Percentiles rank a stretch among this genome's conserved stretches.
These are phyloP conservation scores for Kalanchoe fedtschenkoi DNA, from an alignment of 164 flowering plant genomes.

Conservation along the genomic window DNA sequence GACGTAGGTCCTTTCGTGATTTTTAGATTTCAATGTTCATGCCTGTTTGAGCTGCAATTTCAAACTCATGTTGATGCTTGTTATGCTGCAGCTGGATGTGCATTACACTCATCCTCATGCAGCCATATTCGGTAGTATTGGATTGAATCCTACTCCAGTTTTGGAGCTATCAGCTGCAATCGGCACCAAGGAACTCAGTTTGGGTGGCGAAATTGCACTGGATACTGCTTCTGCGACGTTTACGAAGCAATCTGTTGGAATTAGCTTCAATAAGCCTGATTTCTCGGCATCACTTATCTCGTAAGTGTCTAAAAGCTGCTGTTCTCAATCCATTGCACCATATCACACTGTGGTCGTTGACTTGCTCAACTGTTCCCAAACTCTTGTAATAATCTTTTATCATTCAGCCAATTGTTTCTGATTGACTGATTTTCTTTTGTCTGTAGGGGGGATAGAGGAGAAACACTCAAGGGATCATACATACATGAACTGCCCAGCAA, in stretches of 20 bases:
- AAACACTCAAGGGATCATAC: slow-evolving; percentile 60
- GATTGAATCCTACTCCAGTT: slow-evolving; percentile 53
- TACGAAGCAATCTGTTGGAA: slow-evolving; percentile 59
- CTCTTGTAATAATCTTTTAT: too few relatives aligned
- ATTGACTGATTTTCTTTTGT: slow-evolving; percentile 1
- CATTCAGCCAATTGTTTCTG: background rate
- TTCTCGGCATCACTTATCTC: slow-evolving; percentile 49
- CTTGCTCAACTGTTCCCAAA: too few relatives aligned
- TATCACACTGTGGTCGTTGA: background rate
- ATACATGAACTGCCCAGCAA: slow-evolving; percentile 39
- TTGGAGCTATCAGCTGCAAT: slow-evolving; percentile 50
- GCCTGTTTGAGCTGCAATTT: background rate
- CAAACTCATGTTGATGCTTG: background rate
- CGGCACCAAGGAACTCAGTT: slow-evolving; percentile 38
- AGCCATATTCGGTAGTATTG: slow-evolving; percentile 54
- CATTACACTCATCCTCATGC: slow-evolving; percentile 52
- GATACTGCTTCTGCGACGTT: slow-evolving; percentile 53
- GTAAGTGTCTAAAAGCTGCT: slow-evolving; percentile 26
- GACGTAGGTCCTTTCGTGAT: too few relatives aligned
- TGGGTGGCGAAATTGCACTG: slow-evolving; percentile 70
- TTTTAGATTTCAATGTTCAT: too few relatives aligned
- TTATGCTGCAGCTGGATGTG: slow-evolving; percentile 51
- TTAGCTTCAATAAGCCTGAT: slow-evolving; percentile 52
- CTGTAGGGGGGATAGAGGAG: slow-evolving; percentile 58
- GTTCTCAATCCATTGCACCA: background rate